phyloP scores from a whole-genome alignment of 345 rosid species.

The Lagerstroemia speciosa region DNA sequence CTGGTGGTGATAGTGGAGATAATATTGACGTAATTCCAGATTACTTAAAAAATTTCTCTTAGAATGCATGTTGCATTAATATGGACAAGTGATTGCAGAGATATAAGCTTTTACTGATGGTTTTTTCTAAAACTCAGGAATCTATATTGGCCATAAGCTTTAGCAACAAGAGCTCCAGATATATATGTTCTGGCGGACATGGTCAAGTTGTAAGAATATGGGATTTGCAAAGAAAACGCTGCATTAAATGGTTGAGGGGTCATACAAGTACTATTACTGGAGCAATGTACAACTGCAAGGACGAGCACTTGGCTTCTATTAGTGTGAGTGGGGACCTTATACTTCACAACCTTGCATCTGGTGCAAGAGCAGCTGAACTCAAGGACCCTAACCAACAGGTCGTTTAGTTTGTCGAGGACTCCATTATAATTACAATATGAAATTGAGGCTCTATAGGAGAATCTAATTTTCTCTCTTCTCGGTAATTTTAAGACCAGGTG shows the following conservation, averaged over 20 bases:
- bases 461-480: constrained; percentile 34
- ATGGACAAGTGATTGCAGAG: not conserved
- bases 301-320: constrained; percentile 93
- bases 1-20: constrained; percentile 70
- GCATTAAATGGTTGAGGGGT: constrained; percentile 92
- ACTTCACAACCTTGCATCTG: constrained; percentile 91
- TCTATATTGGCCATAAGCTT: constrained; percentile 73
- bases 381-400: constrained; percentile 97
- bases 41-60: not conserved
- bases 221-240: constrained; percentile 91
- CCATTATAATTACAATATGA: constrained; percentile 7
- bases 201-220: constrained; percentile 87
- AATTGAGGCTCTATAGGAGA: constrained; percentile 12
- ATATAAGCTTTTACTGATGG: not conserved
- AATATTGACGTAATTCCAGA: constrained; percentile 42
- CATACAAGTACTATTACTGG: constrained; percentile 77
- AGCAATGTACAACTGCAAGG: constrained; percentile 92
- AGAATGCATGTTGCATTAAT: not conserved
- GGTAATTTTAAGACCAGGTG: constrained; percentile 74
- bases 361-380: constrained; percentile 77
- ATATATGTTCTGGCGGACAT: constrained; percentile 90
- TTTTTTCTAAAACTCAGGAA: constrained; percentile 45
- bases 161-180: constrained; percentile 83
- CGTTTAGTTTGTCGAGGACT: constrained; percentile 31
- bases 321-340: constrained; percentile 84